These are phyloP conservation scores for Gentiana macrophylla DNA, from an alignment of 257 asterid species.

Conservation along the genomic window DNA sequence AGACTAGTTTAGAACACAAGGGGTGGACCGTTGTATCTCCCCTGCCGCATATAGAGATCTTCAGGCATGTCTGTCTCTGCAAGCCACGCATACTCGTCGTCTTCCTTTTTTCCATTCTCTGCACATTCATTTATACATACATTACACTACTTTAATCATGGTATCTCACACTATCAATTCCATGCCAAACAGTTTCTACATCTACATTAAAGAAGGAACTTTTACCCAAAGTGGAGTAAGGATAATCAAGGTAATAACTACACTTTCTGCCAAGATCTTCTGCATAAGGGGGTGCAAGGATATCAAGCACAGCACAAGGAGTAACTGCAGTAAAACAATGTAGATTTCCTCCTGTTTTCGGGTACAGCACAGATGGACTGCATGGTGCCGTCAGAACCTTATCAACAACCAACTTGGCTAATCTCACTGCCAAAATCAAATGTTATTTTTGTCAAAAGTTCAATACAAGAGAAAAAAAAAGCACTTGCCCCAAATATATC, in stretches of 20 bases:
- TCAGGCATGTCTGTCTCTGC: conserved; percentile 63
- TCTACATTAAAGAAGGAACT: not conserved
- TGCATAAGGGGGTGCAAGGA: conserved; percentile 86
- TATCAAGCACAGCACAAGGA: conserved; percentile 93
- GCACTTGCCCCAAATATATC: too few relatives aligned
- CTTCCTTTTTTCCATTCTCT: conserved; percentile 29
- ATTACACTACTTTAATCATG: not conserved
- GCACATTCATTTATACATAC: conserved; percentile 20
- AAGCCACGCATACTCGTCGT: conserved; percentile 85
- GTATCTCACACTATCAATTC: not conserved
- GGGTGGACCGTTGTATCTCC: conserved; percentile 52
- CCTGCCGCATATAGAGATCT: conserved; percentile 59
- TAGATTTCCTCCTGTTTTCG: conserved; percentile 83
- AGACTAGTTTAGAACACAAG: conserved; percentile 22
- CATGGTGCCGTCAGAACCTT: conserved; percentile 77
- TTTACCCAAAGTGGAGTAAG: conserved; percentile 63
- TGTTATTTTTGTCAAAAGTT: conserved; percentile 4
- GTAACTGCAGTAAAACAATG: conserved; percentile 85
- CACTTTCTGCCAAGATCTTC: conserved; percentile 73
- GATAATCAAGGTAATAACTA: conserved; percentile 74
- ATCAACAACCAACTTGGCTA: conserved; percentile 77
- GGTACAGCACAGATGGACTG: conserved; percentile 53
- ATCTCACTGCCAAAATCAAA: conserved; percentile 48
- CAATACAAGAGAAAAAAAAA: too few relatives aligned
- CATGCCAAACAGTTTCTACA: not conserved